Conservation (phyloP, 2,329 filamentous ascomycete genomes). For the Hypomyces rosellus region DNA sequence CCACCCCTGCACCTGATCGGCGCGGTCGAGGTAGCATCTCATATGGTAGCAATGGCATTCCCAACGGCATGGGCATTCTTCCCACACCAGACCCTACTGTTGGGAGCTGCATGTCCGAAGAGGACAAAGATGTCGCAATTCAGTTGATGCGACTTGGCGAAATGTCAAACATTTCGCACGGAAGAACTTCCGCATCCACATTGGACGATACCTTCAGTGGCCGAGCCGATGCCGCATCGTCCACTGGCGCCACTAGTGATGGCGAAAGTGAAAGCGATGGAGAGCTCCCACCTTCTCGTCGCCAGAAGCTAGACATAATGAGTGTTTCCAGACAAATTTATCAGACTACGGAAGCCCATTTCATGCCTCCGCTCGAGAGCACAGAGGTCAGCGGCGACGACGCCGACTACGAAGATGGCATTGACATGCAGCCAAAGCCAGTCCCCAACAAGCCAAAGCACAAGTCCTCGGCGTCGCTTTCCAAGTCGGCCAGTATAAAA, state of each 20-base stretch:
- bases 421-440: slow-evolving; percentile 36
- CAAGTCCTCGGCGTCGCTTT: slow-evolving; percentile 27
- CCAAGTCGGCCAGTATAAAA: slow-evolving; percentile 34
- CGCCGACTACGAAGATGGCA: slow-evolving; percentile 27
- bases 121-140: slow-evolving; percentile 86
- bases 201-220: slow-evolving; percentile 91
- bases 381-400: slow-evolving; percentile 31
- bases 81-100: slow-evolving; percentile 97
- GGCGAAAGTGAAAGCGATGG: slow-evolving; percentile 61
- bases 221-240: slow-evolving; percentile 76
- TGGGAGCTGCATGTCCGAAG: slow-evolving; percentile 93
- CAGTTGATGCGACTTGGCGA: slow-evolving; percentile 95
- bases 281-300: slow-evolving; percentile 53
- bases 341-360: slow-evolving; percentile 47
- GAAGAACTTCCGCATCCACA: slow-evolving; percentile 87
- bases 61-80: slow-evolving; percentile 50
- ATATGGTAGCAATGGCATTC: slow-evolving; percentile 41
- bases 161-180: slow-evolving; percentile 87
- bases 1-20: slow-evolving; percentile 57
- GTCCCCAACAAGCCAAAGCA: slow-evolving; percentile 35
- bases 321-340: slow-evolving; percentile 42
- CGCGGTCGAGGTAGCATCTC: slow-evolving; percentile 60
- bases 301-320: slow-evolving; percentile 47
- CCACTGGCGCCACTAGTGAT: slow-evolving; percentile 77
- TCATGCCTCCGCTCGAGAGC: slow-evolving; percentile 46